These are phyloP conservation scores for Benincasa hispida DNA, from an alignment of 306 rosid species.

Conservation along the genomic window DNA sequence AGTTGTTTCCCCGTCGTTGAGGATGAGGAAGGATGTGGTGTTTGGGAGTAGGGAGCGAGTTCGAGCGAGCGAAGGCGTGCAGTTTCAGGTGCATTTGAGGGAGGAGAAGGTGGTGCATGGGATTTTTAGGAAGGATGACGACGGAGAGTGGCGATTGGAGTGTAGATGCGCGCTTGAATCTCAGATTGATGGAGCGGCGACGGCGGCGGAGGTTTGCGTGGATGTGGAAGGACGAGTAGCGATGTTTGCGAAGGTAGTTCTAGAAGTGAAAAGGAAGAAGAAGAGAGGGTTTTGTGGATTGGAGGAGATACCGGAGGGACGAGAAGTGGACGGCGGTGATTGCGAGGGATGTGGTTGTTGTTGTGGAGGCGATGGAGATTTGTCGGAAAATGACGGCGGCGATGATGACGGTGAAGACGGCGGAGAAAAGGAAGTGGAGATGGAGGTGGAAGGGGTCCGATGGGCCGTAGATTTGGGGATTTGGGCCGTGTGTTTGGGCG, in stretches of 20 bases:
- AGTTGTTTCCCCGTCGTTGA: background rate
- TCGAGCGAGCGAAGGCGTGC: constrained; percentile 21
- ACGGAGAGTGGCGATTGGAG: constrained; percentile 29
- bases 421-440: background rate
- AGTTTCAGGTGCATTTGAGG: constrained; percentile 27
- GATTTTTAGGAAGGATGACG: constrained; percentile 19
- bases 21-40: background rate
- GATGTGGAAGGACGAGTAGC: constrained; percentile 31
- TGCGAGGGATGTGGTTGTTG: constrained; percentile 15
- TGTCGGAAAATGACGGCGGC: constrained; percentile 12
- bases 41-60: constrained; percentile 32
- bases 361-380: background rate
- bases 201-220: constrained; percentile 25
- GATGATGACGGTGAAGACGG: constrained; percentile 3
- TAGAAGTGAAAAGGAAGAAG: constrained; percentile 13
- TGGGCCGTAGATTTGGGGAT: constrained; percentile 45
- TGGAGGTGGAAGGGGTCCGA: constrained; percentile 20
- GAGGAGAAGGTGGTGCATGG: constrained; percentile 36
- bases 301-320: constrained; percentile 39
- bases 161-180: constrained; percentile 22
- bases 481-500: constrained; percentile 49
- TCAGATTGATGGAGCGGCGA: background rate
- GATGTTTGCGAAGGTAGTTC: constrained; percentile 19
- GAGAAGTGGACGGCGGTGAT: constrained; percentile 9
- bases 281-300: constrained; percentile 13